These are phyloP conservation scores for Euclidium syriacum DNA, from an alignment of 345 rosid genomes.

Conservation along the genomic window DNA sequence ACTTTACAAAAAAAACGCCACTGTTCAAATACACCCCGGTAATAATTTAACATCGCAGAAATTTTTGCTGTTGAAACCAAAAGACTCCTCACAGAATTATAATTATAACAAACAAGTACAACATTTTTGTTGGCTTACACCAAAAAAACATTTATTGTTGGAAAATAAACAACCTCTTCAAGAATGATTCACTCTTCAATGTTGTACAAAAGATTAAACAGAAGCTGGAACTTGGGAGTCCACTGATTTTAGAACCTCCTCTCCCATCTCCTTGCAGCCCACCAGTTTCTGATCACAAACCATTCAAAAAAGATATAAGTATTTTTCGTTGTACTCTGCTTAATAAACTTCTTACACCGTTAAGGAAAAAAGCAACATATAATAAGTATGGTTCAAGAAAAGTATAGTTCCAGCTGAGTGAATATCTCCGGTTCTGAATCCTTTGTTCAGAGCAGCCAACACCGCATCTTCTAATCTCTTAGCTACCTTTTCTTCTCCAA, in stretches of 20 bases:
- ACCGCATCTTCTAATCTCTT: constrained; percentile 88
- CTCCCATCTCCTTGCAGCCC: constrained; percentile 94
- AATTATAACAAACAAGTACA: no score
- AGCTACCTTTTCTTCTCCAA: constrained; percentile 82
- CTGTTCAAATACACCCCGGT: constrained; percentile 1
- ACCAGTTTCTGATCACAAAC: constrained; percentile 62
- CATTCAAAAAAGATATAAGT: constrained; percentile 4
- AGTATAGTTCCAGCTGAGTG: constrained; percentile 69
- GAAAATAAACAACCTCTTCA: constrained; percentile 3
- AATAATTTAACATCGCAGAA: not conserved
- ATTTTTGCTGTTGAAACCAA: not conserved
- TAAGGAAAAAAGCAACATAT: not conserved
- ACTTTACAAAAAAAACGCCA: not conserved
- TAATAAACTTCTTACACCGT: not conserved
- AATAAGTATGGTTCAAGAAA: constrained; percentile 4
- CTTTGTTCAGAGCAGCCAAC: constrained; percentile 62
- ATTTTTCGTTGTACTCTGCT: not conserved
- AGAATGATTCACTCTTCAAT: not conserved
- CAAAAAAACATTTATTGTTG: no score
- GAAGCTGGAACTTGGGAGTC: constrained; percentile 49
- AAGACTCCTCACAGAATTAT: not conserved
- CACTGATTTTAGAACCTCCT: constrained; percentile 72
- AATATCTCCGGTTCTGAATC: constrained; percentile 86
- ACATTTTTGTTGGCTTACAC: no score
- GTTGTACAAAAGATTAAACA: constrained; percentile 20